Base-by-base conservation (phyloP, 306 rosid species). In the Dryas octopetala region DNA sequence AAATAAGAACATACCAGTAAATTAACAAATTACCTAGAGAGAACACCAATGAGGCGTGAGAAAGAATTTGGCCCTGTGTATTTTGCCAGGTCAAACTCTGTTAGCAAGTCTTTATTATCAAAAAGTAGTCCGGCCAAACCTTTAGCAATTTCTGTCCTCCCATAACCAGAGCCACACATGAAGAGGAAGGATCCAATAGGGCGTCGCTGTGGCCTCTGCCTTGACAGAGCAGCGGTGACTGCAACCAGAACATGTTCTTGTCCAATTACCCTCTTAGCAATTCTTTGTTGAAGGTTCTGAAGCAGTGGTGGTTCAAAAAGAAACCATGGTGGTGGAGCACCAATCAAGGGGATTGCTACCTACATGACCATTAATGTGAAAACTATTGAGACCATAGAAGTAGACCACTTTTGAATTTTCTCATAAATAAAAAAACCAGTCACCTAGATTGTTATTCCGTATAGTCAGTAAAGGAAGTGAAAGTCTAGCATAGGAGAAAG, bases 171-270 rank as follows among this genome's bases (percentile, higher is more conserved):
- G 41, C 76, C 76, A 48, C 76, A 73, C 76, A 73, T 59, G 66
- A 73, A 73, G 58, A 73, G 63, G 67, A 73, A 73, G 76, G 76
- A 73, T 26, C 76, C 76, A 73, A 73, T 59, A 59, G 76, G 76
- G 76, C 76, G 58, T 59, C 4, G 28, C 51, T 51, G 58, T 46
- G 57, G 76, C 76, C 67, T 73, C 76, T 59, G 76, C 58, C 67
- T 73, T 1, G 76, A 73, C 49, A 73, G 41, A 73, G 76, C 76
- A 59, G 68, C 76, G 45, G 57, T 73, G 40, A 73, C 32, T 45
- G 76, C 76, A 44, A 59, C 58, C 8, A 73, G 58, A 28, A 73
- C 76, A 3, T 73, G 76, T 59, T 73, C 76, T 28, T 73, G 76
- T 46, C 76, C 76, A 73, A 73, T 26, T 46, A 73, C 76, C n/a